Conservation (phyloP, 805 yeast genomes). For the Torulaspora franciscae region DNA sequence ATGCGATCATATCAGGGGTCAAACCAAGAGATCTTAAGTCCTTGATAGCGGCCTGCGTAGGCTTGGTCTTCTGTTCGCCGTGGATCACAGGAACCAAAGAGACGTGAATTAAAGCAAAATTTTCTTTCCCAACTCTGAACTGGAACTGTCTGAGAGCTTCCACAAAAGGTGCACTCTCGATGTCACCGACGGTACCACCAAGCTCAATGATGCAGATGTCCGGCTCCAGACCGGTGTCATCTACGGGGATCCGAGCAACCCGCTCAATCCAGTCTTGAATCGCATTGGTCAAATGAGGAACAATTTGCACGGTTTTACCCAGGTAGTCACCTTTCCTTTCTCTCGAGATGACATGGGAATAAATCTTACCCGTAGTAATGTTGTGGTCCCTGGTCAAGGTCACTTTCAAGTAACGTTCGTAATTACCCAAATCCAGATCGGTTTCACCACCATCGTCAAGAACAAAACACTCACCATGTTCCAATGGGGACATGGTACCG, state of each 20-base stretch:
- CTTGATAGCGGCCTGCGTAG: slow-evolving; percentile 98
- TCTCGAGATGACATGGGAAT: slow-evolving; percentile 85
- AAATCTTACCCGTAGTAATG: slow-evolving; percentile 97
- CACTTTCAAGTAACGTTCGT: slow-evolving; percentile 92
- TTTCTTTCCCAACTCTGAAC: slow-evolving; percentile 90
- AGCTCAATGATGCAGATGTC: slow-evolving; percentile 95
- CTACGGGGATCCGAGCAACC: slow-evolving; percentile 89
- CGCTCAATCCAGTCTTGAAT: slow-evolving; percentile 98
- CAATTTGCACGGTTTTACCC: slow-evolving; percentile 99
- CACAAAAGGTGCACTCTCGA: slow-evolving; percentile 97
- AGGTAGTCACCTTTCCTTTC: slow-evolving; percentile 96
- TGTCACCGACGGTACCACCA: slow-evolving; percentile 99
- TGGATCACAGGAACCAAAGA: slow-evolving; percentile 96
- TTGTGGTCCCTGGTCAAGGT: slow-evolving; percentile 92
- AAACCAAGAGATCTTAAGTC: slow-evolving; percentile 94
- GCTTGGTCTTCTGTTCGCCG: slow-evolving; percentile 98
- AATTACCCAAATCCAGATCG: slow-evolving; percentile 95
- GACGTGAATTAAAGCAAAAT: slow-evolving; percentile 93
- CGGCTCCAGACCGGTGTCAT: slow-evolving; percentile 79
- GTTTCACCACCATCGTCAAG: slow-evolving; percentile 99
- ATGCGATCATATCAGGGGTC: slow-evolving; percentile 94
- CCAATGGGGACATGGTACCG: slow-evolving; percentile 98
- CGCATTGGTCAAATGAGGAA: slow-evolving; percentile 95
- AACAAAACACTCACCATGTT: slow-evolving; percentile 98
- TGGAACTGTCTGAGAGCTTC: slow-evolving; percentile 99